phyloP scores from a whole-genome alignment of 208 protist genomes.

The Trypanosoma scelopori region DNA sequence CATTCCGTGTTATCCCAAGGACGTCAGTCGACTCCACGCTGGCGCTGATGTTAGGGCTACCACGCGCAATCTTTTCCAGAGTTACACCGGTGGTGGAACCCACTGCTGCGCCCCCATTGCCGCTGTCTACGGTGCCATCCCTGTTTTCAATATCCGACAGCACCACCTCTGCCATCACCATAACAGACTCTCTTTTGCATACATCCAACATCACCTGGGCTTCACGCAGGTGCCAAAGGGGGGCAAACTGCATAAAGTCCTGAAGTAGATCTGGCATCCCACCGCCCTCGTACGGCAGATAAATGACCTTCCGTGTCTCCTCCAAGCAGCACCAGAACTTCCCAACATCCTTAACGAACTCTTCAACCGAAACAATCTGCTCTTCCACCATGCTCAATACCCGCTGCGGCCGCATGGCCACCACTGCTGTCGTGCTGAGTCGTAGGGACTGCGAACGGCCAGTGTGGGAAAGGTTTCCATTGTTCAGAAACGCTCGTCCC shows the following conservation, averaged over 20 bases:
- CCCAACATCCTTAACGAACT: conserved; percentile 29
- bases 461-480: not conserved
- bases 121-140: conserved; percentile 7
- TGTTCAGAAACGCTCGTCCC: not conserved
- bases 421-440: not conserved
- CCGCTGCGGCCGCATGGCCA: conserved; percentile 24
- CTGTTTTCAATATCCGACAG: conserved; percentile 27
- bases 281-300: conserved; percentile 20
- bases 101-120: not conserved
- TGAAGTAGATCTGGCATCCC: conserved; percentile 31
- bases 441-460: conserved; percentile 7
- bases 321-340: conserved; percentile 32
- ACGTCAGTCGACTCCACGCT: not conserved
- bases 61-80: not conserved
- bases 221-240: conserved; percentile 44
- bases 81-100: not conserved
- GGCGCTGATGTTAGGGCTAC: not conserved
- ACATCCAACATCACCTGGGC: conserved; percentile 46
- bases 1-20: not conserved
- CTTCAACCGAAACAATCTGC: conserved; percentile 22
- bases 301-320: conserved; percentile 36
- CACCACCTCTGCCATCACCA: conserved; percentile 41
- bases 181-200: conserved; percentile 37
- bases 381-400: conserved; percentile 18
- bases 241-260: conserved; percentile 56